phyloP scores from a whole-genome alignment of 164 flowering plant species.

The Pachysandra terminalis region DNA sequence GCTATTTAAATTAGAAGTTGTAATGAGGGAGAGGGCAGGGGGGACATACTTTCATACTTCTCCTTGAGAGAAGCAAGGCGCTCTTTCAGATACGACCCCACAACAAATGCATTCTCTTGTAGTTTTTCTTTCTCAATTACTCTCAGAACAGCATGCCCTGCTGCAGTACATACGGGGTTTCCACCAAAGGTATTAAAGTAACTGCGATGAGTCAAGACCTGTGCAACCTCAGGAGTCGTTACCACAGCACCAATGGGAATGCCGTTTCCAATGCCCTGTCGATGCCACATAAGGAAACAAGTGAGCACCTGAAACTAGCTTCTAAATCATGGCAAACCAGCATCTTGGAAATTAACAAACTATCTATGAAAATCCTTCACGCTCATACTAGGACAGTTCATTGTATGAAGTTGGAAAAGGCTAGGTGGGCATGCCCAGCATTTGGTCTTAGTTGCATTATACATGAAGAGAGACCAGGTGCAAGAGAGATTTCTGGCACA shows the following conservation, averaged over 20 bases:
- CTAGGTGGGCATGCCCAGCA: no score
- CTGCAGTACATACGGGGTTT: constrained; percentile 89
- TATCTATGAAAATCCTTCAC: neutral
- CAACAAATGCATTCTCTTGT: constrained; percentile 70
- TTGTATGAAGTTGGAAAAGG: no score
- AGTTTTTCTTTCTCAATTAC: constrained; percentile 88
- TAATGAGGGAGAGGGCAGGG: neutral
- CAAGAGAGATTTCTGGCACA: no score
- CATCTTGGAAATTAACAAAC: neutral
- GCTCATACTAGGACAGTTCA: neutral
- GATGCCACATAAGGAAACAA: constrained; percentile 6
- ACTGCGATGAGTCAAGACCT: constrained; percentile 64
- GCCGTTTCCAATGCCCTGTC: constrained; percentile 96
- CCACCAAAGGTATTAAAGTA: constrained; percentile 98
- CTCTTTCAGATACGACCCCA: constrained; percentile 73
- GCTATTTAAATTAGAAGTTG: neutral
- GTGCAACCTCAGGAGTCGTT: constrained; percentile 91
- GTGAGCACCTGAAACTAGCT: neutral
- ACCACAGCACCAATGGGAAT: constrained; percentile 95
- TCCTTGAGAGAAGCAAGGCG: constrained; percentile 62
- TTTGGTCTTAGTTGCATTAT: no score
- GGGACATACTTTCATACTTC: constrained; percentile 72
- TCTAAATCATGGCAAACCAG: neutral
- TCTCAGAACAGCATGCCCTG: constrained; percentile 80
- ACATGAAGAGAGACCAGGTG: no score